These are phyloP conservation scores for Somion occarium DNA, from an alignment of 1,284 basidiomycete genomes.

Conservation along the genomic window DNA sequence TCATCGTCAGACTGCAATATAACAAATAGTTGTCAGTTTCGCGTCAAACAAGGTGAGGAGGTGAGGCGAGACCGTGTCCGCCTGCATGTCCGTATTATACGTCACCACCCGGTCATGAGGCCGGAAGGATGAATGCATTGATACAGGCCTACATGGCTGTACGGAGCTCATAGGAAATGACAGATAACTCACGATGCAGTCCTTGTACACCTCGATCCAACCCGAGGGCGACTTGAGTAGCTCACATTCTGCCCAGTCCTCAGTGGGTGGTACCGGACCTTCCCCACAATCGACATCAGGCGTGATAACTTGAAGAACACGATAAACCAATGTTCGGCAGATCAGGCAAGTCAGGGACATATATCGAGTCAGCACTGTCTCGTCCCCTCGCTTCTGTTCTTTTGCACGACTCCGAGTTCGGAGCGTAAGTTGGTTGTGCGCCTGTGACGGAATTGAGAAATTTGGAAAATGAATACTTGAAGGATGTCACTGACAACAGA, in stretches of 20 bases:
- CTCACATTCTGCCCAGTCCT: slow-evolving; percentile 73
- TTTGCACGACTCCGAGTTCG: slow-evolving; percentile 51
- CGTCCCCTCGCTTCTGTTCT: slow-evolving; percentile 34
- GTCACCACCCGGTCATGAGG: background rate
- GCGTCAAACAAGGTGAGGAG: background rate
- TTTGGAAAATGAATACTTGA: slow-evolving; percentile 14
- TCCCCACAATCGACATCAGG: slow-evolving; percentile 58
- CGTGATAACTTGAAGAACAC: slow-evolving; percentile 57
- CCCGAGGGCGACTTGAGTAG: slow-evolving; percentile 61
- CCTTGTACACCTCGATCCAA: slow-evolving; percentile 67
- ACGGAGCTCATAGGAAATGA: slow-evolving; percentile 5
- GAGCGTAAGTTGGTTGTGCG: slow-evolving; percentile 66
- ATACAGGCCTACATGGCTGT: background rate
- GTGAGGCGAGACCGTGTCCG: background rate
- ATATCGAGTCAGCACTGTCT: slow-evolving; percentile 49
- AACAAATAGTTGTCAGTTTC: background rate
- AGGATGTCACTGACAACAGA: slow-evolving; percentile 45
- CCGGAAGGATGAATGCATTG: background rate
- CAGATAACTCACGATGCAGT: slow-evolving; percentile 56
- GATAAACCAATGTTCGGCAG: slow-evolving; percentile 64
- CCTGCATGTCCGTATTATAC: background rate
- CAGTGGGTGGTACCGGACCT: slow-evolving; percentile 62
- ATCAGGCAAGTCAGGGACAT: slow-evolving; percentile 65
- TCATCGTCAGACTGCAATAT: slow-evolving; percentile 42
- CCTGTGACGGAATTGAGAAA: slow-evolving; percentile 33